Conservation (phyloP, 129 eudicot species). For the Chrysanthemum lavandulifolium region DNA sequence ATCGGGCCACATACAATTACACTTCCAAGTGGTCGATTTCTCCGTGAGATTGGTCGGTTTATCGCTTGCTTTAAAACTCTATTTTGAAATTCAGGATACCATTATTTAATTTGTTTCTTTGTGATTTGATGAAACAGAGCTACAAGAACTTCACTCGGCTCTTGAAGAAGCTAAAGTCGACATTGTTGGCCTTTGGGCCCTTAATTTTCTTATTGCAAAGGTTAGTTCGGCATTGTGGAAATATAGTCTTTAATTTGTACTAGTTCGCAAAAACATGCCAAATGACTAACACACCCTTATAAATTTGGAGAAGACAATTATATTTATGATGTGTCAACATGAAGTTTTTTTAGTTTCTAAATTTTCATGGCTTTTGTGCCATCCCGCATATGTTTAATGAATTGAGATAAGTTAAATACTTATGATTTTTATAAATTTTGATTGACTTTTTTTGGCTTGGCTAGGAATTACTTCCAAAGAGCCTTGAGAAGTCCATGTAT, state of each 20-base stretch:
- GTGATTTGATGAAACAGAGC: slow-evolving; percentile 47
- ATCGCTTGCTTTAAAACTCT: background rate
- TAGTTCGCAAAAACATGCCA: background rate
- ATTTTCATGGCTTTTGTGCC: no score
- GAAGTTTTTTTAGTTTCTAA: no score
- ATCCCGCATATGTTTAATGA: background rate
- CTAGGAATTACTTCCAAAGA: slow-evolving; percentile 72
- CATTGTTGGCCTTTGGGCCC: background rate
- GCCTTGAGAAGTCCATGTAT: slow-evolving; percentile 69
- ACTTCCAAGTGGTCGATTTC: slow-evolving; percentile 78
- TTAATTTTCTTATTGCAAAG: background rate
- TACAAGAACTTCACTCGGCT: slow-evolving; percentile 84
- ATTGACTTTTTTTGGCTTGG: slow-evolving; percentile 24
- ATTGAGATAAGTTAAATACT: no score
- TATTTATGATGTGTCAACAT: background rate
- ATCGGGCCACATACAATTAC: slow-evolving; percentile 93
- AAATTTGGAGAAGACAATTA: no score
- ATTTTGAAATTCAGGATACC: background rate
- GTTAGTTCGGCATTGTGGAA: background rate
- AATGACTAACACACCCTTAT: no score
- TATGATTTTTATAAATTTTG: background rate
- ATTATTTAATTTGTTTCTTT: background rate
- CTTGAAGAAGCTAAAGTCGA: background rate
- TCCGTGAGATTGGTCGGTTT: slow-evolving; percentile 88
- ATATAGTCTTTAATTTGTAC: background rate